Base-by-base conservation (phyloP, 495 filamentous ascomycete species). In the Trichoderma orchidacearum region DNA sequence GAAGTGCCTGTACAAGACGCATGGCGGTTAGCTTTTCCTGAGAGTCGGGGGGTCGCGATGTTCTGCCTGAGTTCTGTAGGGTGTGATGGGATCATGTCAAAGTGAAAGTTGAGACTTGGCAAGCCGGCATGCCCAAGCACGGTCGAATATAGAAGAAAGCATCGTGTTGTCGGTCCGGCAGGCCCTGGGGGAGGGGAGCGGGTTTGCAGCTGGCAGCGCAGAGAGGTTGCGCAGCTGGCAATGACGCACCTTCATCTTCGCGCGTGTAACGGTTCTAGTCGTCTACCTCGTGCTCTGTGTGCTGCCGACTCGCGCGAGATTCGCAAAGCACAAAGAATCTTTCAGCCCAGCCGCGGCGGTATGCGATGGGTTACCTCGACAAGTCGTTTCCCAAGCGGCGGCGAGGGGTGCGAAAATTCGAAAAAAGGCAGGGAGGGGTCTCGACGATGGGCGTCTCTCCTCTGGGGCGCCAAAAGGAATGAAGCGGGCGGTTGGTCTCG, bases 1-100 rank as follows among this genome's bases (percentile, higher is more conserved):
- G 77, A 65, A 93, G 80, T 66, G 84, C 85, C 88, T 93, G 70
- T 50, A 77, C 60, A 18, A 63, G 61, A 62, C 70, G 67, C 68
- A 70, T 72, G 18, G 62, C 61, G 38, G 69, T 76, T 65, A 72
- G 69, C 64, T 54, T 56, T 4, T 30, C 28, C 2, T 54, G 13
- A 27, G 51, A 30, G n/a, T n/a, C n/a, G n/a, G n/a, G n/a, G n/a
- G n/a, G n/a, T n/a, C n/a, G n/a, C n/a, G n/a, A n/a, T n/a, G n/a
- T n/a, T n/a, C n/a, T n/a, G n/a, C n/a, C n/a, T n/a, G n/a, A n/a
- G n/a, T n/a, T n/a, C n/a, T n/a, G n/a, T n/a, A n/a, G n/a, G n/a
- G n/a, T n/a, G n/a, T n/a, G n/a, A n/a, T n/a, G n/a, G n/a, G n/a
- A n/a, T n/a, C n/a, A n/a, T n/a, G n/a, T n/a, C n/a, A n/a, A n/a